phyloP scores from a whole-genome alignment of 768 basidiomycete species.

The Russula sp. region DNA sequence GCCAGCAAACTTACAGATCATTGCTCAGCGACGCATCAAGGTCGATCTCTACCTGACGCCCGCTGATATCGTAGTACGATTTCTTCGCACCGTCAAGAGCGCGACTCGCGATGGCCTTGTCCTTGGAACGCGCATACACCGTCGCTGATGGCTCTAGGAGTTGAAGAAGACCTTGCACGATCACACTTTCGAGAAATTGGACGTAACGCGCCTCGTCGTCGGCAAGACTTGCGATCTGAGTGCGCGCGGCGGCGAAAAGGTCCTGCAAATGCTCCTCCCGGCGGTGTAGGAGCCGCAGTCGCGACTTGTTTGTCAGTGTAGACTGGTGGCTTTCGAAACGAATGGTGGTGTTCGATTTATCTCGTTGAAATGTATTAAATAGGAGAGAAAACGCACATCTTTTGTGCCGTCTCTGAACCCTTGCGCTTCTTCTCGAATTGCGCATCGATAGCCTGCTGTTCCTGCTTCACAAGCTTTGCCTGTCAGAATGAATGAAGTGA shows the following conservation, averaged over 20 bases:
- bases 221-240: constrained; percentile 58
- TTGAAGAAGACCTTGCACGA: constrained; percentile 82
- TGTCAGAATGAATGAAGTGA: constrained; percentile 36
- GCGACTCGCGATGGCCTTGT: constrained; percentile 55
- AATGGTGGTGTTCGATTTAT: neutral
- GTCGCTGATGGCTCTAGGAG: constrained; percentile 73
- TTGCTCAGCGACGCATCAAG: constrained; percentile 63
- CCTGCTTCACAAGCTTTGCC: constrained; percentile 97
- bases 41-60: constrained; percentile 54
- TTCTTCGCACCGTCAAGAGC: constrained; percentile 64
- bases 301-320: constrained; percentile 93
- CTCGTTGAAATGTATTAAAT: neutral
- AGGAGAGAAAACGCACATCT: constrained; percentile 64
- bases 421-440: constrained; percentile 96
- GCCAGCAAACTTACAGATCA: constrained; percentile 52
- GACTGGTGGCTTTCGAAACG: constrained; percentile 71
- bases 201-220: constrained; percentile 67
- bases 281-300: constrained; percentile 82
- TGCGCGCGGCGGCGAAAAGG: constrained; percentile 73
- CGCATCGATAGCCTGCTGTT: constrained; percentile 91
- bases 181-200: constrained; percentile 78
- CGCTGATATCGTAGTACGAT: constrained; percentile 76
- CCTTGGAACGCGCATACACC: constrained; percentile 65
- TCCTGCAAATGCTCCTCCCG: constrained; percentile 91
- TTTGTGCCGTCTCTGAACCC: constrained; percentile 88